Conservation (phyloP, 129 eudicot species). For the Calendula officinalis region DNA sequence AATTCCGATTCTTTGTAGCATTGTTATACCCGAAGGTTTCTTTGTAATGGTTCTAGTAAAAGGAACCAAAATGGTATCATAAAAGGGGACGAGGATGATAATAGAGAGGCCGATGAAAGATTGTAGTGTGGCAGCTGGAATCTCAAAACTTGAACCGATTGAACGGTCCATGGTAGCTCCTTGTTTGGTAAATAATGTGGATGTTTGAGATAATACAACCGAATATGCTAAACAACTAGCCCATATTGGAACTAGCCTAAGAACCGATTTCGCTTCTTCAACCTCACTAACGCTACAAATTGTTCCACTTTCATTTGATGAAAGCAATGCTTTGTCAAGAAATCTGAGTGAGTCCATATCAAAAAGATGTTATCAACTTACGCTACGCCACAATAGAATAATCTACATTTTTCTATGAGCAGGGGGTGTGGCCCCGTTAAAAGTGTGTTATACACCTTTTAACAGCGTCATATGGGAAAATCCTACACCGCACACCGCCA, state of each 20-base stretch:
- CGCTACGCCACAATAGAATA: background rate
- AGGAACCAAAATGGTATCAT: constrained; percentile 55
- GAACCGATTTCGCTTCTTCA: constrained; percentile 45
- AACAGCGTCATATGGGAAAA: too few relatives aligned
- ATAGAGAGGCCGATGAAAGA: constrained; percentile 29
- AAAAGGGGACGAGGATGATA: constrained; percentile 43
- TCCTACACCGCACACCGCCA: too few relatives aligned
- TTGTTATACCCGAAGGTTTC: constrained; percentile 37
- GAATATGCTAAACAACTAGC: constrained; percentile 39
- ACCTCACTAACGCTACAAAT: constrained; percentile 24
- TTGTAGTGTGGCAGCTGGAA: constrained; percentile 46
- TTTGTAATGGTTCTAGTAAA: constrained; percentile 35
- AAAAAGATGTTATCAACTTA: background rate
- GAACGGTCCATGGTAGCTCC: constrained; percentile 57
- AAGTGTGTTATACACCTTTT: too few relatives aligned
- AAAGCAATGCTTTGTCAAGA: constrained; percentile 43
- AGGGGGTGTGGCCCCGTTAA: background rate
- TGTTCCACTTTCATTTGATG: constrained; percentile 16
- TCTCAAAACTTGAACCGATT: constrained; percentile 25
- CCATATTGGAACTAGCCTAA: constrained; percentile 52
- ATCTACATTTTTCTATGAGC: background rate
- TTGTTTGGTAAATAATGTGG: constrained; percentile 63
- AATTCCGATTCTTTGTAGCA: constrained; percentile 44
- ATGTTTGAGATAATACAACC: constrained; percentile 44
- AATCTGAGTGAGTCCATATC: constrained; percentile 18